Conservation (phyloP, 108 stramenopile species). For the Epithemia pelagica region DNA sequence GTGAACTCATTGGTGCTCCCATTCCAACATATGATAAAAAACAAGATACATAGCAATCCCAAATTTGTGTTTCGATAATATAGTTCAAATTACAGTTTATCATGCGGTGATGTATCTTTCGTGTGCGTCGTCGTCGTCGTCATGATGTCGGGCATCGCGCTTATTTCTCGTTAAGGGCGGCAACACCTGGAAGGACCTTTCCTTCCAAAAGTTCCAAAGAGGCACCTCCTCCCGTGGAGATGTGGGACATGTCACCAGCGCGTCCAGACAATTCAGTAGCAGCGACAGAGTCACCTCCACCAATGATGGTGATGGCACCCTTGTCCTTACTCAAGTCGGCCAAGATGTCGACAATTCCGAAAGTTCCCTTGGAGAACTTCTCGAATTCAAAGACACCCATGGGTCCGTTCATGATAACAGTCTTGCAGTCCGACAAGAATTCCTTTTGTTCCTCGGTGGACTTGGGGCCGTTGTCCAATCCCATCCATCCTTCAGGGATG, state of each 20-base stretch:
- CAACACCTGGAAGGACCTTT: conserved; percentile 97
- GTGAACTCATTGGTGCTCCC: too few relatives aligned
- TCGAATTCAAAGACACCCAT: conserved; percentile 99
- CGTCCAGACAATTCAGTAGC: conserved; percentile 90
- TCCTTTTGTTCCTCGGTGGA: conserved; percentile 84
- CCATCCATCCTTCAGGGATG: conserved; percentile 99
- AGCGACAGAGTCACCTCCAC: conserved; percentile 99
- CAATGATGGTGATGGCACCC: conserved; percentile 97
- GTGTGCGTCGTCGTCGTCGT: too few relatives aligned
- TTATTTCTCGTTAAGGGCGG: conserved; percentile 91
- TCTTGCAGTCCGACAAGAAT: conserved; percentile 85
- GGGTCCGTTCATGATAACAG: conserved; percentile 99
- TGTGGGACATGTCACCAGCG: conserved; percentile 96
- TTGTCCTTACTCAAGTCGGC: conserved; percentile 88
- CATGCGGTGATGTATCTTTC: neutral
- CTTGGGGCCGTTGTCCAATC: conserved; percentile 97
- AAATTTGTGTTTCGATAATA: neutral
- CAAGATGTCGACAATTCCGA: conserved; percentile 91
- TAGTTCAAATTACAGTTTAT: neutral
- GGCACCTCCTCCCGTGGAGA: conserved; percentile 98
- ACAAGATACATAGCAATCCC: neutral
- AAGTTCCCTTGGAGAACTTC: conserved; percentile 91
- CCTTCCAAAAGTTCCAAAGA: conserved; percentile 98
- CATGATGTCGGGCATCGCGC: neutral
- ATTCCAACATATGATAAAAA: too few relatives aligned